Conservation (phyloP, 768 basidiomycete species). For the Xerocomellus chrysenteron region DNA sequence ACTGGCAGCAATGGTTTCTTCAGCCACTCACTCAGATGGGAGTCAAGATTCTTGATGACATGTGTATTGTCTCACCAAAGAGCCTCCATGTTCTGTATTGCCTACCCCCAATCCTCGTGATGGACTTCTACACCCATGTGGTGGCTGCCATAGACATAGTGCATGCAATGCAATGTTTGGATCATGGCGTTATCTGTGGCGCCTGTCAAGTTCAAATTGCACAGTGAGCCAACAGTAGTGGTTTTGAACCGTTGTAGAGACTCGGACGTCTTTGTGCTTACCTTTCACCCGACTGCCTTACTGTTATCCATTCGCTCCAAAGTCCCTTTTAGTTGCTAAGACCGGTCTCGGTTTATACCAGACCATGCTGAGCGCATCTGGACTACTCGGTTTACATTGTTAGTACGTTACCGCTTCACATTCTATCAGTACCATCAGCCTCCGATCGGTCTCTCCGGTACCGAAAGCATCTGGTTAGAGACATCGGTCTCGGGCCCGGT, state of each 20-base stretch:
- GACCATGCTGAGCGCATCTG: no score
- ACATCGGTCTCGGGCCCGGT: no score
- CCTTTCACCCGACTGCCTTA: no score
- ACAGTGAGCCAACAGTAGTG: background rate
- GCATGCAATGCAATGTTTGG: background rate
- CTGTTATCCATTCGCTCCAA: no score
- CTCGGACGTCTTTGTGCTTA: no score
- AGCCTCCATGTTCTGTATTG: background rate
- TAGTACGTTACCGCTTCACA: no score
- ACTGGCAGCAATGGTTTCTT: background rate
- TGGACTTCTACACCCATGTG: constrained; percentile 6
- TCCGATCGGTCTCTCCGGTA: no score
- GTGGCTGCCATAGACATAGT: background rate
- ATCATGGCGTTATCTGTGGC: background rate
- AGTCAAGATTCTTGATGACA: background rate
- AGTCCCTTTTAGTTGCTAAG: no score
- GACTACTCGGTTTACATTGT: no score
- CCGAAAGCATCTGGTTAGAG: no score
- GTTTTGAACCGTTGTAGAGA: background rate
- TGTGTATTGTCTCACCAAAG: background rate
- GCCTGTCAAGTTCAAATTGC: background rate
- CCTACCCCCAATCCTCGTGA: constrained; percentile 3
- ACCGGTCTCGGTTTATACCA: no score
- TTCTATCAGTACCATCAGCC: no score
- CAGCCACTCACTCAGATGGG: background rate